These are phyloP conservation scores for Penicillium brevicompactum DNA, from an alignment of 2,329 filamentous ascomycete genomes.

Conservation along the genomic window DNA sequence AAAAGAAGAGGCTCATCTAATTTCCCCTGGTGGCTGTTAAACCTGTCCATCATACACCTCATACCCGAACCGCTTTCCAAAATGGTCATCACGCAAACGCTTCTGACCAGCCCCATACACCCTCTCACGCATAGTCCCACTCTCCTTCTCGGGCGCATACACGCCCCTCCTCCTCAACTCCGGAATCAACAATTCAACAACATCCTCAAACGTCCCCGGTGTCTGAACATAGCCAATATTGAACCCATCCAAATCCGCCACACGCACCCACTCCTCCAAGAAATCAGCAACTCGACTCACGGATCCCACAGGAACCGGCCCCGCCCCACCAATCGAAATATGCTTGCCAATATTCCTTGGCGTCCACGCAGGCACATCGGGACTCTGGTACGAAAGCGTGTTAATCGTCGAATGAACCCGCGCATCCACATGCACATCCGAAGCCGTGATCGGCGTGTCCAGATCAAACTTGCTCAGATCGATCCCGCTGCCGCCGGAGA, in stretches of 20 bases:
- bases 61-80: not conserved
- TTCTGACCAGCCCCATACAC: not conserved
- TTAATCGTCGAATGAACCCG: conserved; percentile 8
- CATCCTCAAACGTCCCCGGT: conserved; percentile 29
- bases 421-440: conserved; percentile 11
- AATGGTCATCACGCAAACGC: not conserved
- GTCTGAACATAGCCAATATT: conserved; percentile 25
- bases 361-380: conserved; percentile 10
- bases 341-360: conserved; percentile 14
- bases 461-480: not conserved
- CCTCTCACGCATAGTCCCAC: not conserved
- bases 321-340: conserved; percentile 19
- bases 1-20: not conserved
- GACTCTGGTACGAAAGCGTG: conserved; percentile 8
- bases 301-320: conserved; percentile 10
- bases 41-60: not conserved
- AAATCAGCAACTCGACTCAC: conserved; percentile 28
- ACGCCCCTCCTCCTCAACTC: conserved; percentile 28
- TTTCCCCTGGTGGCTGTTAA: not conserved
- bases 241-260: conserved; percentile 29
- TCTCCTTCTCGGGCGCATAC: conserved; percentile 11
- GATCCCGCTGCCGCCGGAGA: not conserved
- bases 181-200: conserved; percentile 26
- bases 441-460: not conserved
- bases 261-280: conserved; percentile 28